Evolutionary conservation across 1,284 basidiomycete genomes (phyloP).

Genomic region (Microbotryum scabiosae): DNA sequence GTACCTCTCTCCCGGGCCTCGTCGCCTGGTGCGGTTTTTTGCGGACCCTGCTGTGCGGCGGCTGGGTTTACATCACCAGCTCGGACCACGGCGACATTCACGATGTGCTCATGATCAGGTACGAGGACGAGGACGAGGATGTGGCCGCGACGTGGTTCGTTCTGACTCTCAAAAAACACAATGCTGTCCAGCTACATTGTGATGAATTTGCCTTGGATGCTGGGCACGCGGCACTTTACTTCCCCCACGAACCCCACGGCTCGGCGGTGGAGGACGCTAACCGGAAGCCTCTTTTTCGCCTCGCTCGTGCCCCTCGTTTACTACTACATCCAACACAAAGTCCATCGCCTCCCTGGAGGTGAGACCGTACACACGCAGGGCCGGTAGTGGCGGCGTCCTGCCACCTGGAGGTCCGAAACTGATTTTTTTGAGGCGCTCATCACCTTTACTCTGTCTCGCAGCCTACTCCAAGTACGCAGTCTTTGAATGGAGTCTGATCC

Average conservation of each 20-base stretch:
- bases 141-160: background rate
- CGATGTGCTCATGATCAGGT: conserved; percentile 80
- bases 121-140: conserved; percentile 56
- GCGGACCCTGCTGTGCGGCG: conserved; percentile 74
- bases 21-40: conserved; percentile 60
- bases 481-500: conserved; percentile 77
- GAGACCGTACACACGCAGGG: conserved; percentile 16
- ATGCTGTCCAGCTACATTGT: conserved; percentile 34
- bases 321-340: conserved; percentile 76
- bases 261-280: conserved; percentile 47
- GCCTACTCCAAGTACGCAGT: conserved; percentile 78
- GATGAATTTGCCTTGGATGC: conserved; percentile 60
- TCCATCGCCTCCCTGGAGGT: conserved; percentile 69
- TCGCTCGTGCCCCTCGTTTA: conserved; percentile 67
- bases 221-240: conserved; percentile 56
- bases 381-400: too few relatives aligned
- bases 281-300: conserved; percentile 49
- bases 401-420: conserved; percentile 1
- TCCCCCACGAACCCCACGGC: conserved; percentile 43
- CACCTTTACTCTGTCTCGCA: conserved; percentile 35
- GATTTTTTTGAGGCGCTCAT: conserved; percentile 2
- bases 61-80: conserved; percentile 82
- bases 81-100: conserved; percentile 69
- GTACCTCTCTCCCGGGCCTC: conserved; percentile 31
- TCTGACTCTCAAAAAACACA: background rate